These are phyloP conservation scores for Yamadazyma endophytica DNA, from an alignment of 805 yeast genomes.

Conservation along the genomic window DNA sequence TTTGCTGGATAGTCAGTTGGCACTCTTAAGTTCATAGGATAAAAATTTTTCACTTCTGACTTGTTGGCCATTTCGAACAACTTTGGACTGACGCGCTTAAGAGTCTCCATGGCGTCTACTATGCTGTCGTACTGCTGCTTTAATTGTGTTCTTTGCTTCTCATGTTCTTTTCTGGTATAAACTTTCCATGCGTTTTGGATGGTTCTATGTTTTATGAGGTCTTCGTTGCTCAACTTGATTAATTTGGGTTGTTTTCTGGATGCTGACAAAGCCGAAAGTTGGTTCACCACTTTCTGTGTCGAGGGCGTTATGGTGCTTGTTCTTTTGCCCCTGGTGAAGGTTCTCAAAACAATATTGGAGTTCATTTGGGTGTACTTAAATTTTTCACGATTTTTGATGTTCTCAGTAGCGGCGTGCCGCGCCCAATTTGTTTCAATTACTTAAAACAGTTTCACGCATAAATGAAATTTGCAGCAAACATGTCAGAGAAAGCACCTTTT, in stretches of 20 bases:
- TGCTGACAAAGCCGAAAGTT: conserved; percentile 81
- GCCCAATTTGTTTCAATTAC: too few species aligned
- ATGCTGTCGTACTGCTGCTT: conserved; percentile 63
- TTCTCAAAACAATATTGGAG: too few species aligned
- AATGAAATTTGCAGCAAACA: too few species aligned
- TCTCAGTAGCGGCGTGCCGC: too few species aligned
- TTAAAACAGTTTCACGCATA: too few species aligned
- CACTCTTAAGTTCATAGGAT: conserved; percentile 78
- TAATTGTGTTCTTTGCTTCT: conserved; percentile 36
- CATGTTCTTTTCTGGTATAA: conserved; percentile 50
- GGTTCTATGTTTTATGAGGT: conserved; percentile 76
- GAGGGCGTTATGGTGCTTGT: conserved; percentile 28
- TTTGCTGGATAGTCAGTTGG: conserved; percentile 91
- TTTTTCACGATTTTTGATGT: not conserved
- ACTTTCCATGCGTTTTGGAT: conserved; percentile 80
- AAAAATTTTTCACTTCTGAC: conserved; percentile 44
- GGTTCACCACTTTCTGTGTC: conserved; percentile 44
- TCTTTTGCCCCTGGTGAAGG: conserved; percentile 26
- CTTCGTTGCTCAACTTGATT: conserved; percentile 72
- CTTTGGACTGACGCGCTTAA: conserved; percentile 47
- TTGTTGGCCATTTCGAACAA: conserved; percentile 62
- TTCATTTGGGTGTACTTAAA: not conserved
- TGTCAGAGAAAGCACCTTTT: conserved; percentile 4
- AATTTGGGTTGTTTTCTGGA: conserved; percentile 84
- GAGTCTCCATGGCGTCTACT: conserved; percentile 66